Percentiles rank a stretch among this genome's conserved stretches.
Evolutionary conservation across 805 yeast genomes (phyloP).

Genomic region (Yarrowia hollandica): DNA sequence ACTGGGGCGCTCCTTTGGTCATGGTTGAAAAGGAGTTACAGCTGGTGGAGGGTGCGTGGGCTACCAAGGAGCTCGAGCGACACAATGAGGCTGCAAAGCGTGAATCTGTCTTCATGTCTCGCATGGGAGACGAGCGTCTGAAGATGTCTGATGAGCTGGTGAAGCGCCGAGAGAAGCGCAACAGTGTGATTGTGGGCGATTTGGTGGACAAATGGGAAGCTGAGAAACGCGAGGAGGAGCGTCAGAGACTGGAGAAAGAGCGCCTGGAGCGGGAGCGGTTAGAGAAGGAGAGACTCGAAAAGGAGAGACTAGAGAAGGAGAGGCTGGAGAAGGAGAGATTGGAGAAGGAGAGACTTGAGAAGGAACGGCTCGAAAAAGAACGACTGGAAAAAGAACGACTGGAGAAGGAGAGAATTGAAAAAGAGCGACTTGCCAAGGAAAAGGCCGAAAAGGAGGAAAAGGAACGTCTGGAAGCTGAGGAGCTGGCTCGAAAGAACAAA

Average conservation of each 20-base stretch:
- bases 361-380: conserved; percentile 32
- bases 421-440: conserved; percentile 35
- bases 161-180: conserved; percentile 27
- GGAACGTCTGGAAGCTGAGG: conserved; percentile 33
- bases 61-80: neutral
- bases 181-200: conserved; percentile 12
- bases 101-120: neutral
- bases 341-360: conserved; percentile 18
- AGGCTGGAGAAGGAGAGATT: conserved; percentile 30
- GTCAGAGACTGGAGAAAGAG: neutral
- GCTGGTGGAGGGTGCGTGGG: neutral
- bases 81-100: neutral
- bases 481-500: conserved; percentile 36
- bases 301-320: conserved; percentile 22
- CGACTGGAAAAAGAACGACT: conserved; percentile 32
- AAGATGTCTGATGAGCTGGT: conserved; percentile 24
- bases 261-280: conserved; percentile 17
- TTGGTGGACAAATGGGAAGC: conserved; percentile 31
- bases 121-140: conserved; percentile 16
- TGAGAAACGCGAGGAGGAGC: conserved; percentile 31
- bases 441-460: conserved; percentile 36
- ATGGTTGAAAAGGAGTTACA: conserved; percentile 8
- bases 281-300: conserved; percentile 25
- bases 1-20: conserved; percentile 8
- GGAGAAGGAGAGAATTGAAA: conserved; percentile 19